Conservation (phyloP, 2,329 filamentous ascomycete species). For the Sporothrix inflata region DNA sequence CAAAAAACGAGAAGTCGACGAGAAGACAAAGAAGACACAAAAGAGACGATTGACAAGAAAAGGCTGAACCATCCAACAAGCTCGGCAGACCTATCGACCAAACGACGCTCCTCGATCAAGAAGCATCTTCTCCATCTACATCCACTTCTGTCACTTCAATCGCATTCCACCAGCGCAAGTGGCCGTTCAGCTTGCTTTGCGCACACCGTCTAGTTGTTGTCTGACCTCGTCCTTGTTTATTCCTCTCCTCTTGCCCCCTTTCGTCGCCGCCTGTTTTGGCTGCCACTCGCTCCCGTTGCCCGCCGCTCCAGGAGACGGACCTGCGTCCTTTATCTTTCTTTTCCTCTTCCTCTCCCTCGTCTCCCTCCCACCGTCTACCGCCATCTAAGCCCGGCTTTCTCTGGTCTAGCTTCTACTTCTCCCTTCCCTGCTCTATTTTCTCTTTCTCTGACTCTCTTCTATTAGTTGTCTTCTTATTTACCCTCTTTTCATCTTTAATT, state of each 20-base stretch:
- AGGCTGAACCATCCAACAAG: background rate
- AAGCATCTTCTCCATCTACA: too few relatives aligned
- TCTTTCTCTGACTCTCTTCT: background rate
- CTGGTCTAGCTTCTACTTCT: background rate
- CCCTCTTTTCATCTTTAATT: background rate
- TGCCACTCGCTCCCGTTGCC: background rate
- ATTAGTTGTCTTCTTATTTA: too few relatives aligned
- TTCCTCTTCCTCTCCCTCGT: background rate
- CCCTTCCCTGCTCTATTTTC: background rate
- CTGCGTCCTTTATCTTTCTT: background rate
- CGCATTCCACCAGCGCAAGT: background rate
- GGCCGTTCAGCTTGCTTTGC: background rate
- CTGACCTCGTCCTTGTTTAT: slow-evolving; percentile 1
- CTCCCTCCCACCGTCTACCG: background rate
- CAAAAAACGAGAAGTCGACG: background rate
- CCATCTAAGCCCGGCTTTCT: background rate
- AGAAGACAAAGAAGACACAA: background rate
- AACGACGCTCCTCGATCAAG: background rate
- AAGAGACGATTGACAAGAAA: background rate
- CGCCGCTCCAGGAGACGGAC: background rate
- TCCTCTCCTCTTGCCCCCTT: background rate
- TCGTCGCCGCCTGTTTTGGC: background rate
- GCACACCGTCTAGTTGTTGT: background rate
- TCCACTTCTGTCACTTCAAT: background rate
- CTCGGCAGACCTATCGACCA: background rate